Evolutionary conservation across 192 early-diverging fungal species (phyloP).

Genomic region (Coemansia sp.): DNA sequence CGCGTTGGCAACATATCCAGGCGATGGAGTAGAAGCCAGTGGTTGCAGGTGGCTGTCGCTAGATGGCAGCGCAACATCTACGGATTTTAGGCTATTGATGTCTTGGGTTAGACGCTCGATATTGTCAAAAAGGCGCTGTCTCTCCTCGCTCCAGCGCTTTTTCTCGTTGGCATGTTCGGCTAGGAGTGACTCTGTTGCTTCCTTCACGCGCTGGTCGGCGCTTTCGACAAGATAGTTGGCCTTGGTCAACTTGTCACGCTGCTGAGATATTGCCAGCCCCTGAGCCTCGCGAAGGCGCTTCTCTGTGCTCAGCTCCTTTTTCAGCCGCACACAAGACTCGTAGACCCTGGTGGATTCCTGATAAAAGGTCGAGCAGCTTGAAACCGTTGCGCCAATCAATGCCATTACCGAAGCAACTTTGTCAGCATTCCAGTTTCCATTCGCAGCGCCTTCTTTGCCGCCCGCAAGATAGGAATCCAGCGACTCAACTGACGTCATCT

Average conservation of each 20-base stretch:
- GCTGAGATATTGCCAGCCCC: conserved; percentile 47
- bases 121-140: conserved; percentile 51
- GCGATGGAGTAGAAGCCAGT: neutral
- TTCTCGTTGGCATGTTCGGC: conserved; percentile 27
- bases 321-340: conserved; percentile 23
- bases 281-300: conserved; percentile 52
- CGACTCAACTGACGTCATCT: conserved; percentile 13
- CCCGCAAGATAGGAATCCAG: conserved; percentile 8
- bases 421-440: conserved; percentile 13
- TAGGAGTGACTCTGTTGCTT: conserved; percentile 24
- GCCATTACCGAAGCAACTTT: conserved; percentile 28
- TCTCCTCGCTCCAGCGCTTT: conserved; percentile 33
- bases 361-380: conserved; percentile 25
- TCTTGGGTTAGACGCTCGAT: conserved; percentile 44
- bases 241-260: conserved; percentile 42
- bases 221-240: conserved; percentile 31
- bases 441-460: neutral
- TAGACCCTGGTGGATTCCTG: conserved; percentile 25
- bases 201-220: conserved; percentile 41
- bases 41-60: neutral
- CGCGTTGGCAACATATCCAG: no score
- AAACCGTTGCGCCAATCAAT: conserved; percentile 21
- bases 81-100: conserved; percentile 17
- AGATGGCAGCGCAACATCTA: neutral
- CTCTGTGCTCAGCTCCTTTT: conserved; percentile 40